Evolutionary conservation across 805 yeast genomes (phyloP), one percentile per base, ranked within the genome.

Genomic region (Candida boidinii): DNA sequence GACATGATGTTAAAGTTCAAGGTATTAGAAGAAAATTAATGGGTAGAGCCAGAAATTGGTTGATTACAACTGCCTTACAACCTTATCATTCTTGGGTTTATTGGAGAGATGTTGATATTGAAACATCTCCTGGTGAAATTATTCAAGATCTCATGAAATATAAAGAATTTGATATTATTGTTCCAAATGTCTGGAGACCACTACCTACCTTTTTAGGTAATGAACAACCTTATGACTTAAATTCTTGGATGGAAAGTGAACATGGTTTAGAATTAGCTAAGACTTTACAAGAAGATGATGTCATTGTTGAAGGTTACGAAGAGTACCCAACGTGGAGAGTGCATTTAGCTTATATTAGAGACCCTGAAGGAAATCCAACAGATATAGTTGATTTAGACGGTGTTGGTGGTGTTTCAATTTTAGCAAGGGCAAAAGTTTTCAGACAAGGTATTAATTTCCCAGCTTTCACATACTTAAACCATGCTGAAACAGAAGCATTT

Each of bases 151-250:
- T 83, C 58, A 82, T 83, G 90, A 67, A 70, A 41, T 65, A 64
- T 40, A 62, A 57, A 35, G 70, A 72, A 42, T 78, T 67, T 49
- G 94, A 83, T 49, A 81, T 83, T 12, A 66, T 83, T 54, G 78
- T 80, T 25, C 94, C 86, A 19, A 86, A 92, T 50, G 96, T 92
- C 22, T 92, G 98, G 98, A 70, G 98, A 46, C 98, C 97, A 2
- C 66, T 92, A 39, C 98, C 98, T 3, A 80, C 78, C 29, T 92
- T 88, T 59, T 70, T 92, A 41, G 94, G 92, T 14, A 73, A 75
- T 42, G 94, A 84, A 53, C 98, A 92, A 58, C 87, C 97, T 1
- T 92, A 92, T 55, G 98, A 92, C 58, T 71, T 92, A 51, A 92
- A 92, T 59, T 84, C 96, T 11, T 92, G 98, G 98, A 73, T 85